Evolutionary conservation across 345 rosid species (phyloP).

Genomic region (Aegle marmelos): DNA sequence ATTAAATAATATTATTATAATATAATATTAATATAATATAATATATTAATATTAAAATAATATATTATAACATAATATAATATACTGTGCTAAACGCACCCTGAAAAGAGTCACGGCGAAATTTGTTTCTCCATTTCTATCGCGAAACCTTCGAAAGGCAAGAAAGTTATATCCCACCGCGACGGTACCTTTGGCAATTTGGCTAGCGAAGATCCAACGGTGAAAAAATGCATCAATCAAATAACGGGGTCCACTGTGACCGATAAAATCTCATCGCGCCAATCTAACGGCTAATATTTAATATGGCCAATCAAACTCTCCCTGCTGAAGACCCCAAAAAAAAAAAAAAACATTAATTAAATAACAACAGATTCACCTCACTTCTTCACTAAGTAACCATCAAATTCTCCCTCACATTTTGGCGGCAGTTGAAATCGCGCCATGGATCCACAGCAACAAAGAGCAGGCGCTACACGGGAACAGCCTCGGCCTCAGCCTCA

Average conservation of each 20-base stretch:
- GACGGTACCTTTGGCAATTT: neutral
- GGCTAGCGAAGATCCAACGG: neutral
- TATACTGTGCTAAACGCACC: no score
- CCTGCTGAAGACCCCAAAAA: no score
- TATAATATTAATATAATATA: no score
- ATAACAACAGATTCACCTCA: neutral
- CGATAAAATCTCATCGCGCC: neutral
- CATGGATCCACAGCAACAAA: slow-evolving; percentile 52
- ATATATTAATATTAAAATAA: no score
- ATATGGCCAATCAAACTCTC: neutral
- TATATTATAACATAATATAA: no score
- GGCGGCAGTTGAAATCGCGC: slow-evolving; percentile 6
- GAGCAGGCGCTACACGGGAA: slow-evolving; percentile 16
- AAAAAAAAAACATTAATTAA: no score
- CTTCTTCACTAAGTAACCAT: neutral
- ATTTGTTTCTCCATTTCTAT: no score
- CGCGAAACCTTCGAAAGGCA: neutral
- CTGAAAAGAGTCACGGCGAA: no score
- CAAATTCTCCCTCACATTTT: neutral
- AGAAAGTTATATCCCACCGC: neutral
- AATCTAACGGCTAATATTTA: neutral
- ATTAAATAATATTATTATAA: no score
- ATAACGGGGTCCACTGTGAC: neutral
- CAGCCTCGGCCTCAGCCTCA: slow-evolving; percentile 31
- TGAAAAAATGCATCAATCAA: neutral